Percentiles rank a stretch among this genome's conserved stretches.
These are phyloP conservation scores for Fusarium austroafricanum DNA, from an alignment of 2,329 filamentous ascomycete species.

Conservation along the genomic window DNA sequence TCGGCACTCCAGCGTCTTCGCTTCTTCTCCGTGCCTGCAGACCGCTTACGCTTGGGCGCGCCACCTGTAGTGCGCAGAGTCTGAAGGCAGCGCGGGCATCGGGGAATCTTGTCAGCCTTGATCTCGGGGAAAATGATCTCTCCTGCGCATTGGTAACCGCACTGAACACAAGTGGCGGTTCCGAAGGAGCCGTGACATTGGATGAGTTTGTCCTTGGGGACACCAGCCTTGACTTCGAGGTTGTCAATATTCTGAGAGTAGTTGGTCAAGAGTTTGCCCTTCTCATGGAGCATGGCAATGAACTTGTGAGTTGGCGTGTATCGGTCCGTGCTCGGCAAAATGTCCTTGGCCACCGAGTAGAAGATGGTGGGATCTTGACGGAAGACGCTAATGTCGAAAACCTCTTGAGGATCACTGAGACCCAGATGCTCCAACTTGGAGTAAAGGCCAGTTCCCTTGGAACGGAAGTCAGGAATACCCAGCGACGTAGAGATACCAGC, in stretches of 20 bases:
- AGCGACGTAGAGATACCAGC: conserved; percentile 97
- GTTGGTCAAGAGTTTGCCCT: conserved; percentile 91
- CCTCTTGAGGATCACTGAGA: conserved; percentile 86
- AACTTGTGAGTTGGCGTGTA: conserved; percentile 95
- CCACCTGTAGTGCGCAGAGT: conserved; percentile 55
- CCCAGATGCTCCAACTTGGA: conserved; percentile 84
- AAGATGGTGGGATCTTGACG: conserved; percentile 88
- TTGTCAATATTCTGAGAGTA: conserved; percentile 99
- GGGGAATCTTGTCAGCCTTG: conserved; percentile 78
- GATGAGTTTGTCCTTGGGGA: conserved; percentile 82
- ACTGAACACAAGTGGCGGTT: conserved; percentile 88
- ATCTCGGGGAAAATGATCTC: conserved; percentile 85
- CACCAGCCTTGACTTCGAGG: conserved; percentile 87
- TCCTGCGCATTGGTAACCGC: conserved; percentile 78
- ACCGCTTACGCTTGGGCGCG: conserved; percentile 55
- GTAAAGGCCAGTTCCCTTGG: conserved; percentile 92
- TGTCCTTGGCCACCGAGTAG: conserved; percentile 91
- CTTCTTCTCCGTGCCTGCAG: conserved; percentile 56
- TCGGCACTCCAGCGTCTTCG: conserved; percentile 54
- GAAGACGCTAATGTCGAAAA: conserved; percentile 92
- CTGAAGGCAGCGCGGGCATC: conserved; percentile 77
- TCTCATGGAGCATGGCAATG: conserved; percentile 87
- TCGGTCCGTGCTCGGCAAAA: conserved; percentile 81
- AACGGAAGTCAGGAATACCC: conserved; percentile 96
- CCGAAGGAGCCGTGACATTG: conserved; percentile 98